phyloP scores from a whole-genome alignment of 495 filamentous ascomycete species.

The Choiromyces venosus region DNA sequence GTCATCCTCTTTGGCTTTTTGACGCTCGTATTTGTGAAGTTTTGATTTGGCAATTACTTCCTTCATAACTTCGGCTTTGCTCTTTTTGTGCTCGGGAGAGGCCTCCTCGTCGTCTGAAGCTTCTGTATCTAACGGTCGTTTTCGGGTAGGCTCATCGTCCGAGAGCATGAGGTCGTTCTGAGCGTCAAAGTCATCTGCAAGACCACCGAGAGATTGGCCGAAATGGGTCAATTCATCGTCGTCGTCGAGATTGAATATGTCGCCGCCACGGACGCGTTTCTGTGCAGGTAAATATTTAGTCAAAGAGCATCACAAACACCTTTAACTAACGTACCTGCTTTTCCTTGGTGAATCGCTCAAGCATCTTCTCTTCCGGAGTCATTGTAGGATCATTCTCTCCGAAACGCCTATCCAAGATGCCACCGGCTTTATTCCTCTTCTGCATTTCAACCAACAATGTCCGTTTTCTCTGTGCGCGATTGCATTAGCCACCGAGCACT shows the following conservation, averaged over 20 bases:
- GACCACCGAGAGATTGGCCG: conserved; percentile 61
- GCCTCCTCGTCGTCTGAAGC: conserved; percentile 49
- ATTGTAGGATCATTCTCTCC: conserved; percentile 92
- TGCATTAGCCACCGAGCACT: not conserved
- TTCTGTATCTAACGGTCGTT: conserved; percentile 52
- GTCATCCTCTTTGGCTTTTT: conserved; percentile 88
- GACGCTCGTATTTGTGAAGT: conserved; percentile 84
- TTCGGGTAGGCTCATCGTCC: conserved; percentile 56
- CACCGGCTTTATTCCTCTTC: conserved; percentile 78
- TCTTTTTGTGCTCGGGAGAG: conserved; percentile 73
- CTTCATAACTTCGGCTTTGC: conserved; percentile 90
- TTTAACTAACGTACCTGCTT: conserved; percentile 68
- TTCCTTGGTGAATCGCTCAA: conserved; percentile 81
- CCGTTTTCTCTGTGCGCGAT: conserved; percentile 43
- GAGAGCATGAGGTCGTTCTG: conserved; percentile 54
- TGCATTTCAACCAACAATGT: conserved; percentile 84
- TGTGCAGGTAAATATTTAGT: conserved; percentile 10
- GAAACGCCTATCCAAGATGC: conserved; percentile 87
- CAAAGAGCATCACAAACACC: conserved; percentile 43
- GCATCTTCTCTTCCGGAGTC: conserved; percentile 88
- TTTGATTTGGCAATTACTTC: conserved; percentile 98
- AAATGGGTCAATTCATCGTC: conserved; percentile 73
- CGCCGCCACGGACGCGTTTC: conserved; percentile 32
- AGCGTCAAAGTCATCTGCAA: conserved; percentile 66
- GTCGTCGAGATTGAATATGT: conserved; percentile 84